Base-by-base conservation (phyloP, 2,329 filamentous ascomycete genomes). In the Neofusicoccum cordaticola region DNA sequence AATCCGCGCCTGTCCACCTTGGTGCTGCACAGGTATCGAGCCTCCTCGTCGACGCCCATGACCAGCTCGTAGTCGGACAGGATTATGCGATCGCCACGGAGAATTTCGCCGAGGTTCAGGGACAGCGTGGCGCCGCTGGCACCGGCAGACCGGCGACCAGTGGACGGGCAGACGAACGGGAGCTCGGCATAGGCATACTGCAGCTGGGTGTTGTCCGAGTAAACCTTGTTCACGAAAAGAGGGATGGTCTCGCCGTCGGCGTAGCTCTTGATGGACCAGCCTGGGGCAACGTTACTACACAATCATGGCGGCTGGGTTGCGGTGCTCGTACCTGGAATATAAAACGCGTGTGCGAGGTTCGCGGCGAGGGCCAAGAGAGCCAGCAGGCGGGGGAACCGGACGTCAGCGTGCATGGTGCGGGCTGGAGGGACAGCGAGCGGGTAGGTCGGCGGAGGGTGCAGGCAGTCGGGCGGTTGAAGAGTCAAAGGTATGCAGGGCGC, bases 101-200 rank as follows among this genome's bases (percentile, higher is more conserved):
- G 85, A 7, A 97, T 89, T 77, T 97, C 92, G 68, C 92, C 92
- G 12, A 96, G 83, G 73, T 96, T 96, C 52, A 96, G 84, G 1
- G 91, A 88, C 63, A 96, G 86, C 73, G 86, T 91, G 74, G 92
- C 86, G 52, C 92, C 91, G 68, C 89, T 91, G 4, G 86, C 87
- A 42, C 88, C 89, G 60, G 85, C 83, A 69, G 86, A 86, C 67
- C 81, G 83, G 67, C 86, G 83, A 57, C 90, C 90, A 8, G 88
- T 90, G 1, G 91, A 90, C 11, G 90, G 90, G 73, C 92, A 96
- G 62, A 94, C 90, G 75, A 96, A 96, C 7, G 92, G 92, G 1
- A 96, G 87, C 71, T 95, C 90, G 75, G 90, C 91, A 80, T 94
- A 96, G 69, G 92, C 92, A 85, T 93, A 96, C 76, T 96, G 92